Base-by-base conservation (phyloP, 2,329 filamentous ascomycete species). In the Fusarium haematococcum region DNA sequence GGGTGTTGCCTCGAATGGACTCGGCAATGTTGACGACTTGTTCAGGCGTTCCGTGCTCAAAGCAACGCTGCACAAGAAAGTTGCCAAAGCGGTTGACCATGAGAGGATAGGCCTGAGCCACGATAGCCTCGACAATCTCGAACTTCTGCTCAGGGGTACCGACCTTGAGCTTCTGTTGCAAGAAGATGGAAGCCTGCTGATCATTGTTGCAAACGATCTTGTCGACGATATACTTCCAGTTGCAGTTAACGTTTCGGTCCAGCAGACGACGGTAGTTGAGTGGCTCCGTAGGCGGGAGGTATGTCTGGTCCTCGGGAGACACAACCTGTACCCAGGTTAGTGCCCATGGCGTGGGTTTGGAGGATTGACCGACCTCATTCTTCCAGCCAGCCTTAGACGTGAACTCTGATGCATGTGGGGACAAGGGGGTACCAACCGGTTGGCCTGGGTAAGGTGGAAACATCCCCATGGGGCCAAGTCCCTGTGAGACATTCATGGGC, bases 171-270 rank as follows among this genome's bases (percentile, higher is more conserved):
- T 99, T 99, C 85, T 99, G 97, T 83, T 99, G 97, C 52, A 99
- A 88, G 84, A 99, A 99, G 79, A 99, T 98, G 3, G 97, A 99
- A 11, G 97, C 97, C 84, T 99, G 97, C 84, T 99, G 97, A 81
- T 99, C 97, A 83, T 99, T 98, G 86, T 95, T 98, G 90, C 95
- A 97, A 76, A 99, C 95, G 81, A 99, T 99, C 88, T 98, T 98
- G 86, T 99, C 96, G 65, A 99, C 97, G 78, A 99, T 98, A 82
- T 98, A 98, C 85, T 97, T 97, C 97, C 96, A 99, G 86, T 99
- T 97, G 85, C 96, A 98, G 80, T 94, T 97, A 83, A 97, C 95
- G 81, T 96, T 98, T 80, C 95, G 95, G 80, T 99, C 97, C 56
- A 98, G 91, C 43, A 99, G 89, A 65, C 95, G 95, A 70, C 97